Evolutionary conservation across 2,329 filamentous ascomycete species (phyloP), one percentile per base, ranked within the genome.

Genomic region (Amauroascus niger): DNA sequence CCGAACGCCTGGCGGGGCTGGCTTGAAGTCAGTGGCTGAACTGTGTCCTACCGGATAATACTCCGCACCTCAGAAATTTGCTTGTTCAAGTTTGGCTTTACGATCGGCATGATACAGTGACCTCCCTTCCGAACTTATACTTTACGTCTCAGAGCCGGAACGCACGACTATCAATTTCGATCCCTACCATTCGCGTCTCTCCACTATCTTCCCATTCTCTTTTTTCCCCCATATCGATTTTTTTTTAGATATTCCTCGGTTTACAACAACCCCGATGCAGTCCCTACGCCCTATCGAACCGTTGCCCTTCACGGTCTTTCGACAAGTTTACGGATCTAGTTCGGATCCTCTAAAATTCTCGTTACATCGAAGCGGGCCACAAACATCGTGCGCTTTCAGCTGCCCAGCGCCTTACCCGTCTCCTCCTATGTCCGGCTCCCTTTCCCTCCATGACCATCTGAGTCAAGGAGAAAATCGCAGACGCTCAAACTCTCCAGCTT

Each of bases 401-500:
- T 59, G 55, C 53, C 60, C 61, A 59, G 62, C 61, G 48, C 62
- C 62, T 53, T 63, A 65, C 35, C 64, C 64, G 41, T 64, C 64
- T 57, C 64, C 64, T 58, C 64, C 64, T 61, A 67, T 67, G 64
- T 66, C 64, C 52, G 63, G 64, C 54, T 65, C 64, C 55, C 63
- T 63, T 26, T 61, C 64, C 54, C 62, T 61, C 49, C 62, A 63
- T 47, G 59, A 56, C 32, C 63, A 58, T 52, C 49, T 57, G 51
- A 58, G 57, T 48, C 63, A 63, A 53, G 57, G 61, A 56, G 58
- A 58, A 51, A 64, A 61, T 30, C 61, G 62, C 45, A 59, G 62
- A 53, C 59, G 62, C 45, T 64, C 63, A 4, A 49, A 58, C 26
- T 62, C 63, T 22, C 61, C 62, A 3, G 28, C 49, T 28, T 13